A percentile compares a stretch with the other conserved stretches of the same genome.
phyloP scores from a whole-genome alignment of 495 filamentous ascomycete species.

The Aspergillus panamensis region DNA sequence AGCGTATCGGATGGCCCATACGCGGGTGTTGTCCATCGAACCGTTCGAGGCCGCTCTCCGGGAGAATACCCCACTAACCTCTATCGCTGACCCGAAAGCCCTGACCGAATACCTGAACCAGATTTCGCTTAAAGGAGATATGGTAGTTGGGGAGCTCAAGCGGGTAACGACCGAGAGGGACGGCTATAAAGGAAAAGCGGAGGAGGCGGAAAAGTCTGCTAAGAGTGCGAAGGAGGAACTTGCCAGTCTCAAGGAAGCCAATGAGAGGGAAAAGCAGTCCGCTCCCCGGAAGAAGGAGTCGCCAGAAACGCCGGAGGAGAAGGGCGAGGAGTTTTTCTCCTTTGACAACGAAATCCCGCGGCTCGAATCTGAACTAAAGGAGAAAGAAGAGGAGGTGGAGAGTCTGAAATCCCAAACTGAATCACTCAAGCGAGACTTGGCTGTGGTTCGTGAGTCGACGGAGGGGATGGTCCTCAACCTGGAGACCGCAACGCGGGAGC shows the following conservation, averaged over 20 bases:
- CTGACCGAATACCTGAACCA: constrained; percentile 94
- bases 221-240: constrained; percentile 55
- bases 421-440: constrained; percentile 49
- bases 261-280: constrained; percentile 24
- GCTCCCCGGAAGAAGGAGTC: constrained; percentile 5
- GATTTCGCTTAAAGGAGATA: constrained; percentile 76
- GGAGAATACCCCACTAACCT: constrained; percentile 86
- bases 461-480: constrained; percentile 60
- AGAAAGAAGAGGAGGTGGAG: constrained; percentile 62
- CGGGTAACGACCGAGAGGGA: constrained; percentile 79
- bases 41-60: constrained; percentile 86
- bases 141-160: constrained; percentile 92
- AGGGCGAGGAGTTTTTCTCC: constrained; percentile 80
- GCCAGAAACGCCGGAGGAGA: constrained; percentile 32
- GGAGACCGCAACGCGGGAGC: constrained; percentile 57
- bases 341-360: constrained; percentile 74
- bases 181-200: constrained; percentile 68
- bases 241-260: constrained; percentile 44
- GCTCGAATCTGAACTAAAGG: constrained; percentile 57
- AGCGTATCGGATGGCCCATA: constrained; percentile 87
- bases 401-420: constrained; percentile 61
- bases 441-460: constrained; percentile 60
- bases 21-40: constrained; percentile 78
- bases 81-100: constrained; percentile 78
- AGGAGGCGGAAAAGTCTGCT: constrained; percentile 63